A percentile compares a stretch with the other conserved stretches of the same genome.
phyloP scores from a whole-genome alignment of 345 rosid genomes.

The Limnanthes douglasii region DNA sequence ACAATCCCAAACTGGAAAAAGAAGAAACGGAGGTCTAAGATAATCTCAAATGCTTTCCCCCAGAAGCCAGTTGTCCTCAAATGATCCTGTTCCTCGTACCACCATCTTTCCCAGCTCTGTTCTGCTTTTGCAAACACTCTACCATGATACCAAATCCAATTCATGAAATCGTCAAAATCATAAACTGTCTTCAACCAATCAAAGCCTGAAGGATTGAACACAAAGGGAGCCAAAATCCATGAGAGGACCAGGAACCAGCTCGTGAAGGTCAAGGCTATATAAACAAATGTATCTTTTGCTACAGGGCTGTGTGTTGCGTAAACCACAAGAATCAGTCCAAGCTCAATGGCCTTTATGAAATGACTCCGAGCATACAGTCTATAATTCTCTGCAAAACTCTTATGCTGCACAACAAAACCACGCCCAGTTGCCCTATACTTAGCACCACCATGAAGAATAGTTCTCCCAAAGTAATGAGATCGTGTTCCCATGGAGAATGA shows the following conservation, averaged over 20 bases:
- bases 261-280: slow-evolving; percentile 57
- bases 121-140: slow-evolving; percentile 51
- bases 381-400: slow-evolving; percentile 68
- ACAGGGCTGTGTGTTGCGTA: slow-evolving; percentile 56
- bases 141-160: slow-evolving; percentile 61
- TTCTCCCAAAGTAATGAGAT: slow-evolving; percentile 74
- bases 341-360: slow-evolving; percentile 81
- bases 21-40: slow-evolving; percentile 73
- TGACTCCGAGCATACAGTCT: slow-evolving; percentile 78
- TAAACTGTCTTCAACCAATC: slow-evolving; percentile 92
- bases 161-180: slow-evolving; percentile 62
- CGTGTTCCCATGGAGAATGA: slow-evolving; percentile 86
- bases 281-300: slow-evolving; percentile 37
- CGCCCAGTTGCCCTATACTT: slow-evolving; percentile 91
- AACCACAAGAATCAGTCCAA: slow-evolving; percentile 60
- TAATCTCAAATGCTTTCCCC: slow-evolving; percentile 67
- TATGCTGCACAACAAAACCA: slow-evolving; percentile 83
- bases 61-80: slow-evolving; percentile 49
- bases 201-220: slow-evolving; percentile 82
- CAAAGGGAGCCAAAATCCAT: slow-evolving; percentile 82
- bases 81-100: slow-evolving; percentile 84
- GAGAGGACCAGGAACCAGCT: slow-evolving; percentile 86
- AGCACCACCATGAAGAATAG: slow-evolving; percentile 92
- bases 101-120: slow-evolving; percentile 91
- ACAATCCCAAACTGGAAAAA: slow-evolving; percentile 86